phyloP scores from a whole-genome alignment of 139 green algal genomes.

The Ettlia oleoabundans region DNA sequence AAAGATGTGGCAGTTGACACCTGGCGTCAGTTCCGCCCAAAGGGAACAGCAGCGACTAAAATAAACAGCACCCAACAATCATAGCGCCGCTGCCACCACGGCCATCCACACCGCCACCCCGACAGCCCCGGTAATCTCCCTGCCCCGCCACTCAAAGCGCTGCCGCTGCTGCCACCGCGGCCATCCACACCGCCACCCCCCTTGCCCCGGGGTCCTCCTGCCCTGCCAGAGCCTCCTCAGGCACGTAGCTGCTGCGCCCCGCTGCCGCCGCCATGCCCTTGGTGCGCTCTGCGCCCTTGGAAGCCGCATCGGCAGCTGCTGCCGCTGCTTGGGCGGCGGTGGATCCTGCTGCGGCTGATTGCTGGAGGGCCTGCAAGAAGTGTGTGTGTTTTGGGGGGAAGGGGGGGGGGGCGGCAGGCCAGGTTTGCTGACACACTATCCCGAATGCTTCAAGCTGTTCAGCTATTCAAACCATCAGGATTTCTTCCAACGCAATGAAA shows the following conservation, averaged over 20 bases:
- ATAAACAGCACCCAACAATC: no score
- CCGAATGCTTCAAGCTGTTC: no score
- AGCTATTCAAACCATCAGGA: no score
- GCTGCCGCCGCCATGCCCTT: slow-evolving; percentile 65
- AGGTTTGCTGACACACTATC: no score
- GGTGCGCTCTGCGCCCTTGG: slow-evolving; percentile 67
- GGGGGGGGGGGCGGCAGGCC: no score
- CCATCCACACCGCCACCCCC: background rate
- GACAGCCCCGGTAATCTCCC: background rate
- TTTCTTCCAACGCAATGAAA: no score
- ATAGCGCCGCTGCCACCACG: background rate
- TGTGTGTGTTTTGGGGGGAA: no score
- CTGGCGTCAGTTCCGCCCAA: background rate
- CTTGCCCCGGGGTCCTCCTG: background rate
- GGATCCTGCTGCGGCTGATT: background rate
- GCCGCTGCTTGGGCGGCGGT: slow-evolving; percentile 18
- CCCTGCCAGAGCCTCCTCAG: slow-evolving; percentile 44
- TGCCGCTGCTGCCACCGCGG: background rate
- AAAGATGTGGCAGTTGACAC: no score
- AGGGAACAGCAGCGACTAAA: no score
- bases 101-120: background rate
- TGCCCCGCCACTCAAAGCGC: background rate
- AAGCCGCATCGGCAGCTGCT: slow-evolving; percentile 55
- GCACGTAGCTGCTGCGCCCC: slow-evolving; percentile 74
- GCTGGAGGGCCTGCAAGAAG: no score